These are phyloP conservation scores for Claviceps spartinae DNA, from an alignment of 2,329 filamentous ascomycete species.

Conservation along the genomic window DNA sequence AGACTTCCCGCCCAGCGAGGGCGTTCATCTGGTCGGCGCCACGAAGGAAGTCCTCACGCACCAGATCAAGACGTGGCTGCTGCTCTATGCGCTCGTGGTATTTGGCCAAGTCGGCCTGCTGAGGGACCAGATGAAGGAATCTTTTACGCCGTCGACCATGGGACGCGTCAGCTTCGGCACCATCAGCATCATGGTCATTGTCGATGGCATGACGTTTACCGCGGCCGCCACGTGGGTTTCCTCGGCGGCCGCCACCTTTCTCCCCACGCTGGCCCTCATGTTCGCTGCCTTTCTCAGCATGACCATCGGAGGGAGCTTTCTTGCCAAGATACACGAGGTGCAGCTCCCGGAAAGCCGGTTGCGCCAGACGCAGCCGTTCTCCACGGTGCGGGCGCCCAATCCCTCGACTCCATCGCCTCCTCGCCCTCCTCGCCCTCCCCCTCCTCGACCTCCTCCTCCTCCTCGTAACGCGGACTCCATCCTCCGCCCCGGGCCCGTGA, in stretches of 20 bases:
- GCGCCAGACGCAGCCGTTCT: constrained; percentile 23
- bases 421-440: neutral
- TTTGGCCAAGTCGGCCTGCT: constrained; percentile 48
- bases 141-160: constrained; percentile 53
- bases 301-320: constrained; percentile 42
- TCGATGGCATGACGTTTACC: constrained; percentile 46
- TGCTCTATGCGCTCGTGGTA: constrained; percentile 41
- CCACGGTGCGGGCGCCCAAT: neutral
- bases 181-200: constrained; percentile 45
- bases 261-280: constrained; percentile 42
- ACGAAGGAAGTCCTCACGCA: constrained; percentile 47
- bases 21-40: constrained; percentile 42
- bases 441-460: constrained; percentile 8
- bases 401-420: neutral
- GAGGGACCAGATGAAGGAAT: constrained; percentile 51
- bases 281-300: constrained; percentile 40
- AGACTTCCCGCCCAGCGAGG: constrained; percentile 34
- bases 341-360: constrained; percentile 42
- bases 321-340: constrained; percentile 46
- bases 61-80: constrained; percentile 44
- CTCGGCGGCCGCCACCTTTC: constrained; percentile 39
- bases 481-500: constrained; percentile 28
- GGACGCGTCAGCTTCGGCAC: constrained; percentile 54
- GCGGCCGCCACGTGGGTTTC: constrained; percentile 43
- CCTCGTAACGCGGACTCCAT: constrained; percentile 3